Evolutionary conservation across 2,329 filamentous ascomycete species (phyloP).

Genomic region (Colletotrichum tamarilloi): DNA sequence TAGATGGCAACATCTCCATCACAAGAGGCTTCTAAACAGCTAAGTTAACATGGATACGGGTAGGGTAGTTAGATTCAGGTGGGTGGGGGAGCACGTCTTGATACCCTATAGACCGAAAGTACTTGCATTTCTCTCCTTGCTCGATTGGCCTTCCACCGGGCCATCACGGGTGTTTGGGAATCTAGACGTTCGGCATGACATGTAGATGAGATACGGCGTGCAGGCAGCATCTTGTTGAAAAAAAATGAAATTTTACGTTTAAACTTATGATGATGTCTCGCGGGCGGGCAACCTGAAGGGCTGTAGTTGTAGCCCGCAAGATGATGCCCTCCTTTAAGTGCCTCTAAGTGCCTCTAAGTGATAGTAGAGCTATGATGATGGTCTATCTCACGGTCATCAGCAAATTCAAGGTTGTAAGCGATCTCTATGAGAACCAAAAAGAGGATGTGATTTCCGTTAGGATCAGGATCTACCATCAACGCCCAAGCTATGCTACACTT

Average conservation of each 20-base stretch:
- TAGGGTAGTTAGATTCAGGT: slow-evolving; percentile 33
- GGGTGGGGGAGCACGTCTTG: slow-evolving; percentile 30
- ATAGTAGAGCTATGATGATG: too few species aligned
- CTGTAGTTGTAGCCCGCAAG: too few species aligned
- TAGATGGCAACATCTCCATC: not conserved
- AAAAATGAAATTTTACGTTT: not conserved
- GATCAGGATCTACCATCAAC: too few species aligned
- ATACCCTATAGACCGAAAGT: slow-evolving; percentile 37
- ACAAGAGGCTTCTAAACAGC: not conserved
- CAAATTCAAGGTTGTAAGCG: too few species aligned
- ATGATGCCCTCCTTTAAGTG: too few species aligned
- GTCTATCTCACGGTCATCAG: too few species aligned
- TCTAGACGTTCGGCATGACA: slow-evolving; percentile 29
- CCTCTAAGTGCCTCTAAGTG: too few species aligned
- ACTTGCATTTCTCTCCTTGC: slow-evolving; percentile 22
- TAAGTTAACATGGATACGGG: slow-evolving; percentile 11
- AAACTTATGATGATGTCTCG: not conserved
- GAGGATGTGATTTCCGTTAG: too few species aligned
- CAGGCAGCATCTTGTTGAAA: not conserved
- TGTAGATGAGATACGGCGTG: slow-evolving; percentile 30
- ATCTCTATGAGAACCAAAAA: too few species aligned
- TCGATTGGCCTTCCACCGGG: not conserved
- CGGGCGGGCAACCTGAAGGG: too few species aligned
- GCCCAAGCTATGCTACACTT: too few species aligned
- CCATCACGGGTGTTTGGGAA: not conserved